Percentiles rank a stretch among this genome's conserved stretches.
phyloP scores from a whole-genome alignment of 1,284 basidiomycete species.

The Austropuccinia psidii region DNA sequence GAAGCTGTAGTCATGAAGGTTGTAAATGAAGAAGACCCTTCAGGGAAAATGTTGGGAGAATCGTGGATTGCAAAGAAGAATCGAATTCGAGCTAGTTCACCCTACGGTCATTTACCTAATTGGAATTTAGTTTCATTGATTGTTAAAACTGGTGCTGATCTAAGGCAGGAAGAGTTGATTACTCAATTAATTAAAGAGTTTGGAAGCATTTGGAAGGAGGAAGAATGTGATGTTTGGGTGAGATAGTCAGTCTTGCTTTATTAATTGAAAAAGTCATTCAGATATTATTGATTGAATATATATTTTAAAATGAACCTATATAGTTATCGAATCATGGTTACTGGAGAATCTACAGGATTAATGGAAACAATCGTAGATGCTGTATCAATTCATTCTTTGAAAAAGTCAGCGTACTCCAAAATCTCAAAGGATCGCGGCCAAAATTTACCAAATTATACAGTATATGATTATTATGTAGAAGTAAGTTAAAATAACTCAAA shows the following conservation, averaged over 20 bases:
- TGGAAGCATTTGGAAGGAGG: slow-evolving; percentile 87
- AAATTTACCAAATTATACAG: slow-evolving; percentile 52
- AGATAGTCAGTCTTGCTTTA: slow-evolving; percentile 53
- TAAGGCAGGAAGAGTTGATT: slow-evolving; percentile 95
- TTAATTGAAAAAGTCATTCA: not conserved
- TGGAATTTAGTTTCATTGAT: slow-evolving; percentile 78
- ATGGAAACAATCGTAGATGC: slow-evolving; percentile 87
- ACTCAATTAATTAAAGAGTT: slow-evolving; percentile 92
- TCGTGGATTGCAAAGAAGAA: slow-evolving; percentile 92
- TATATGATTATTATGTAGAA: slow-evolving; percentile 80
- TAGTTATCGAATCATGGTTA: slow-evolving; percentile 75
- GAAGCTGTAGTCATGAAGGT: slow-evolving; percentile 69
- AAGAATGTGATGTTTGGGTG: slow-evolving; percentile 80
- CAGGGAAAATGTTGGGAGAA: slow-evolving; percentile 88
- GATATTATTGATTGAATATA: not conserved
- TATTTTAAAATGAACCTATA: not conserved
- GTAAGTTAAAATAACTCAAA: slow-evolving; percentile 51
- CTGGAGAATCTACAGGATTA: slow-evolving; percentile 81
- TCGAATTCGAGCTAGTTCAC: slow-evolving; percentile 81
- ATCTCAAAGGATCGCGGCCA: slow-evolving; percentile 54
- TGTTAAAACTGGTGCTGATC: slow-evolving; percentile 93
- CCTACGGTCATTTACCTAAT: slow-evolving; percentile 86
- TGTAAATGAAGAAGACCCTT: slow-evolving; percentile 94
- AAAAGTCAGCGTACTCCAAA: slow-evolving; percentile 93
- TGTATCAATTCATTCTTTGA: slow-evolving; percentile 97